These are phyloP conservation scores for Scheffersomyces lignicola DNA, from an alignment of 1,139 yeast species.

Conservation along the genomic window DNA sequence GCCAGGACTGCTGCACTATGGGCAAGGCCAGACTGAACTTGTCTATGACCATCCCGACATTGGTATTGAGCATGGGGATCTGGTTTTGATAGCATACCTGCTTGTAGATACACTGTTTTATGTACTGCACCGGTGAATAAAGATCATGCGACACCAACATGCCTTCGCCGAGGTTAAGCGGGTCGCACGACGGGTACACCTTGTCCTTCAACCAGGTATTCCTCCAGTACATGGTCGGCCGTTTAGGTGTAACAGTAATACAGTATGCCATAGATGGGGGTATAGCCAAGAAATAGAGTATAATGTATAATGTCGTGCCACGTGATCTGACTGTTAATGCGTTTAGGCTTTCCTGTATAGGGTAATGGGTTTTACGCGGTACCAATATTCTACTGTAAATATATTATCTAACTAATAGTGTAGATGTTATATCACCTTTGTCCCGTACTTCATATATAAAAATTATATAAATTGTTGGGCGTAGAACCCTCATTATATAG, in stretches of 20 bases:
- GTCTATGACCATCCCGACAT: slow-evolving; percentile 33
- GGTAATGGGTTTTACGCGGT: too few relatives aligned
- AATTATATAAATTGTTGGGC: too few relatives aligned
- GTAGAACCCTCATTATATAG: too few relatives aligned
- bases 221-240: slow-evolving; percentile 39
- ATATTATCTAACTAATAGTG: too few relatives aligned
- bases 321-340: too few relatives aligned
- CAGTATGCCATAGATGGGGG: background rate
- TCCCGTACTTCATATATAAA: too few relatives aligned
- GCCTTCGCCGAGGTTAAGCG: slow-evolving; percentile 33
- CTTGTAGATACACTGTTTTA: slow-evolving; percentile 26
- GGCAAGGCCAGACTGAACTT: slow-evolving; percentile 36
- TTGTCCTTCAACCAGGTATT: slow-evolving; percentile 23
- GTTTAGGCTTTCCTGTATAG: too few relatives aligned
- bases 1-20: slow-evolving; percentile 41
- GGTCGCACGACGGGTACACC: slow-evolving; percentile 34
- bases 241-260: background rate
- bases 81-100: slow-evolving; percentile 38
- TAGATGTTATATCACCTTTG: too few relatives aligned
- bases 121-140: slow-evolving; percentile 19
- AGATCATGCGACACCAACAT: slow-evolving; percentile 31
- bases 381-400: too few relatives aligned
- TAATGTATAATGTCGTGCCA: too few relatives aligned
- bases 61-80: slow-evolving; percentile 46
- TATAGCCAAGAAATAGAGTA: background rate